Base-by-base conservation (phyloP, 352 stramenopile genomes). In the Phytophthora pistaciae region DNA sequence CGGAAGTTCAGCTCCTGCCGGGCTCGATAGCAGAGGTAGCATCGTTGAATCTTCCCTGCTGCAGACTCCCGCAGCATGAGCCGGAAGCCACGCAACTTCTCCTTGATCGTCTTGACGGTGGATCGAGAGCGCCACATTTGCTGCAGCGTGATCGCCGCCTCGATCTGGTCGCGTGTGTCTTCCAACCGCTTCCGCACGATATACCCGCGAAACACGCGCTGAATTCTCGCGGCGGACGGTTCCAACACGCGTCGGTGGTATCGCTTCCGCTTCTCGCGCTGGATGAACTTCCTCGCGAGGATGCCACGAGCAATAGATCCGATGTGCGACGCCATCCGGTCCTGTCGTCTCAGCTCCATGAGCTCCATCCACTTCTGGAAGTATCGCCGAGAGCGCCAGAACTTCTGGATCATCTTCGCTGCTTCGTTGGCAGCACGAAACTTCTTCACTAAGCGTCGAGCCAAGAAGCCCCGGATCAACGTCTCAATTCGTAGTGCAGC, bases 91-190 rank as follows among this genome's bases (percentile, higher is more conserved):
- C 54, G 42, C 0, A 92, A 36, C 16, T 74, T 78, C 40, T 67
- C 18, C 31, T 82, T 70, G 50, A 91, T 90, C 11, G 59, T 74
- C 53, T 77, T 77, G 72, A 86, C 63, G 13, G 66, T 80, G 25
- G 70, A 90, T 66, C 66, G 64, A 20, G 78, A 81, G 40, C 79
- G 78, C 83, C 84, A 92, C 80, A 91, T 91, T 72, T 91, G 82
- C 75, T 95, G 86, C 14, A 94, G 59, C 7, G 87, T 91, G 44
- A 89, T 91, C 14, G 85, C 88, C 23, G 88, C 86, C 63, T 95
- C 86, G 2, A 89, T 70, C 4, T 76, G 66, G 29, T 95, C 86
- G 1, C 83, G 77, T 1, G 82, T 62, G 9, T 82, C 72, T 61
- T 95, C 86, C 5, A 91, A 67, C 5, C 68, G 54, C 48, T 82